phyloP scores from a whole-genome alignment of 345 rosid species.

The Dovyalis caffra region DNA sequence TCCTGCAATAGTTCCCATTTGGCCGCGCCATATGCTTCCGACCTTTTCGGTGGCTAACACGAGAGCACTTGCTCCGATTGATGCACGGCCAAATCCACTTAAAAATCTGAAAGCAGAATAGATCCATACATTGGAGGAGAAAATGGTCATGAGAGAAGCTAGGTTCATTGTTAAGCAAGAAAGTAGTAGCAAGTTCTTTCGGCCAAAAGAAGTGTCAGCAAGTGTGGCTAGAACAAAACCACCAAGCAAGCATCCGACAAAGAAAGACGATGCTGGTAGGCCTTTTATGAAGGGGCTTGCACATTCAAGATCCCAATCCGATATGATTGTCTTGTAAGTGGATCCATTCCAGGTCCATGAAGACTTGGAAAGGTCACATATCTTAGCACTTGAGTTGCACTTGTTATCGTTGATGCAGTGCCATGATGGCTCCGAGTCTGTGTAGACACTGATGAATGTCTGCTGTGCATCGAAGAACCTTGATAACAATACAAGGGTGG shows the following conservation, averaged over 20 bases:
- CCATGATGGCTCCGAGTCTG: constrained; percentile 55
- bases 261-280: constrained; percentile 57
- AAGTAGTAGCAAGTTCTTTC: constrained; percentile 50
- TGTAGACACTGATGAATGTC: constrained; percentile 54
- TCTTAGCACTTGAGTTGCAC: constrained; percentile 25
- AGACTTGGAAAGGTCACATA: constrained; percentile 37
- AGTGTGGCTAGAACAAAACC: constrained; percentile 45
- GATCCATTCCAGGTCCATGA: constrained; percentile 52
- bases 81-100: constrained; percentile 46
- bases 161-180: constrained; percentile 42
- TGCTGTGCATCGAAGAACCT: constrained; percentile 64
- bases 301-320: constrained; percentile 58
- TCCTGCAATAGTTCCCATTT: constrained; percentile 39
- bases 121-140: constrained; percentile 47
- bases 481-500: constrained; percentile 46
- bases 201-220: constrained; percentile 57
- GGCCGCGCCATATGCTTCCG: constrained; percentile 50
- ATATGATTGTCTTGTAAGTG: constrained; percentile 37
- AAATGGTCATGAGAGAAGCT: constrained; percentile 36
- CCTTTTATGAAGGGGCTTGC: constrained; percentile 42
- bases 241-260: constrained; percentile 49
- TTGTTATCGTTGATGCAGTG: constrained; percentile 33
- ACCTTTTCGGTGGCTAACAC: constrained; percentile 51
- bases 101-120: constrained; percentile 39
- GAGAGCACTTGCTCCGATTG: constrained; percentile 46